These are phyloP conservation scores for Clonostachys sp. DNA, from an alignment of 2,329 filamentous ascomycete genomes.

Conservation along the genomic window DNA sequence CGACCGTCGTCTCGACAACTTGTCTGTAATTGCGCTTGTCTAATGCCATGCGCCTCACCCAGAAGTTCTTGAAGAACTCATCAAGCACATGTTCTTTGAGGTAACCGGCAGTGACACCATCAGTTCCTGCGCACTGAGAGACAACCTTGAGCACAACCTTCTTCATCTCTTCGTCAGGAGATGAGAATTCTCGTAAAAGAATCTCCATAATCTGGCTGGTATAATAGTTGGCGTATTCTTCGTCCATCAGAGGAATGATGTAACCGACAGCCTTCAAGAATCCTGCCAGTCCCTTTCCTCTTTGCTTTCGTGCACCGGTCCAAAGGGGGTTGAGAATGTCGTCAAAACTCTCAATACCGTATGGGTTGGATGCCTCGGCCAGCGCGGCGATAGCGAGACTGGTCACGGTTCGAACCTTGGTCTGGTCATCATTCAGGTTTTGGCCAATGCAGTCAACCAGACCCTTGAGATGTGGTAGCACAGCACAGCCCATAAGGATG, in stretches of 20 bases:
- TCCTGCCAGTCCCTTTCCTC: conserved; percentile 90
- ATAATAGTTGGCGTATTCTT: conserved; percentile 99
- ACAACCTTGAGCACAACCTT: conserved; percentile 98
- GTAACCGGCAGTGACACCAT: conserved; percentile 91
- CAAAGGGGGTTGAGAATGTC: conserved; percentile 95
- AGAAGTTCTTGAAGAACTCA: conserved; percentile 99
- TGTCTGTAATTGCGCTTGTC: conserved; percentile 98
- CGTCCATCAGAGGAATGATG: conserved; percentile 98
- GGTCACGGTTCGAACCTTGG: conserved; percentile 94
- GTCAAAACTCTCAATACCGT: conserved; percentile 98
- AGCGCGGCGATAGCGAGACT: conserved; percentile 91
- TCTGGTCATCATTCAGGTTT: conserved; percentile 95
- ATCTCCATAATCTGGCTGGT: conserved; percentile 99
- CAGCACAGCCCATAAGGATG: conserved; percentile 96
- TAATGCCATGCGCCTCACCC: conserved; percentile 93
- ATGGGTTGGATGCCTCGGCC: conserved; percentile 93
- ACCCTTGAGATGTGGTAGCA: conserved; percentile 91
- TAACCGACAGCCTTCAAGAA: conserved; percentile 97
- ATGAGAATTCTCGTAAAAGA: conserved; percentile 89
- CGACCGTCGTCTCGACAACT: conserved; percentile 96
- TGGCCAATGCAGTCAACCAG: conserved; percentile 94
- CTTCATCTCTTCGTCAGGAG: conserved; percentile 99
- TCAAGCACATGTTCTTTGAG: conserved; percentile 91
- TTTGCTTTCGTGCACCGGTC: conserved; percentile 93
- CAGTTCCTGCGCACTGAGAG: conserved; percentile 89